Conservation (phyloP, 345 rosid genomes). For the Nephelium lappaceum region DNA sequence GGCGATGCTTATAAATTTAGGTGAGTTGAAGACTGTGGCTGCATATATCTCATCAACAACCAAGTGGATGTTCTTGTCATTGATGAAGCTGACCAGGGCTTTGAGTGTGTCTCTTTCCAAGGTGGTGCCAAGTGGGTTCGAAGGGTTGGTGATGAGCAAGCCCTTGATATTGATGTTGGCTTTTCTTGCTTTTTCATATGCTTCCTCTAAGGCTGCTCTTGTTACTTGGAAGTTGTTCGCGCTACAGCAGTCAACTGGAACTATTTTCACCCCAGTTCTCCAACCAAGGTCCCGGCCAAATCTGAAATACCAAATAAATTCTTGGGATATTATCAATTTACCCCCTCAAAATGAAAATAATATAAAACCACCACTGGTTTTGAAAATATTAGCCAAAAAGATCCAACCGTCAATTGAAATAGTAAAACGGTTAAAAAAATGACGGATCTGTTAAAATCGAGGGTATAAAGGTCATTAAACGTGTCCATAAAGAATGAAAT, state of each 20-base stretch:
- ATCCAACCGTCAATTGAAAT: too few species aligned
- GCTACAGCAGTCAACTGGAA: conserved; percentile 76
- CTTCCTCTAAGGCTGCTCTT: conserved; percentile 52
- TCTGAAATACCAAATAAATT: conserved; percentile 39
- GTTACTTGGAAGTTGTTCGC: conserved; percentile 64
- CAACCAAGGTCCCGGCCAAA: conserved; percentile 79
- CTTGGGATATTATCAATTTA: too few species aligned
- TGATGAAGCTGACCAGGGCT: conserved; percentile 52
- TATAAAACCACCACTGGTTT: too few species aligned
- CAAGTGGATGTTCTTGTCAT: conserved; percentile 61
- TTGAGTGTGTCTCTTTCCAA: conserved; percentile 51
- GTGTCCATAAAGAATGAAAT: too few species aligned
- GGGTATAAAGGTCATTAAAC: too few species aligned
- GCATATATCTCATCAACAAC: conserved; percentile 87
- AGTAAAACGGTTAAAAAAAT: too few species aligned
- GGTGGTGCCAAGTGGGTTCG: conserved; percentile 82
- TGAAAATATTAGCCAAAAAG: too few species aligned
- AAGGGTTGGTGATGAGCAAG: conserved; percentile 74
- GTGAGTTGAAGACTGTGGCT: conserved; percentile 60
- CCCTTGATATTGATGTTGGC: conserved; percentile 68
- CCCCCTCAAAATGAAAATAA: too few species aligned
- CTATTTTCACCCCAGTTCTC: conserved; percentile 68
- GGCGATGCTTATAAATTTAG: conserved; percentile 59
- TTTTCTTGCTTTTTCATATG: conserved; percentile 50
- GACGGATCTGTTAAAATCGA: too few species aligned